Conservation (phyloP, 768 basidiomycete genomes). For the Mycena indigotica region DNA sequence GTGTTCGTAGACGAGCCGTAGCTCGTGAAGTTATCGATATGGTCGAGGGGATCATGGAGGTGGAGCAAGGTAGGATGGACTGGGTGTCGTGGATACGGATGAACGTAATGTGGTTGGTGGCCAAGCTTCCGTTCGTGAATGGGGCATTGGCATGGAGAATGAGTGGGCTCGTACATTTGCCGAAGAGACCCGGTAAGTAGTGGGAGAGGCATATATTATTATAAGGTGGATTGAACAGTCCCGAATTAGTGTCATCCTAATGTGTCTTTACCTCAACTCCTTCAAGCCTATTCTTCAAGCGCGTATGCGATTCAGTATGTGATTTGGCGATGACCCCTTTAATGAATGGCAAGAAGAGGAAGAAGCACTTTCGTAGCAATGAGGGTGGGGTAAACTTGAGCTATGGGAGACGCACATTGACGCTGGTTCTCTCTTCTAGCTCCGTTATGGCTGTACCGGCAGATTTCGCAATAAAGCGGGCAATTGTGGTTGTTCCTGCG, state of each 20-base stretch:
- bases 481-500: constrained; percentile 29
- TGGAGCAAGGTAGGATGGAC: constrained; percentile 16
- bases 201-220: too few species aligned
- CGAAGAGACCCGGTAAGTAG: too few species aligned
- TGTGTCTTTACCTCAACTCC: too few species aligned
- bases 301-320: neutral
- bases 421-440: constrained; percentile 29
- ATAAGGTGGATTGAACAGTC: too few species aligned
- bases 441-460: constrained; percentile 22
- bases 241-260: too few species aligned
- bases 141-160: constrained; percentile 29
- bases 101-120: constrained; percentile 7
- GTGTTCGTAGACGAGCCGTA: constrained; percentile 29
- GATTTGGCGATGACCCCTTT: neutral
- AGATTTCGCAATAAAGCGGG: constrained; percentile 21
- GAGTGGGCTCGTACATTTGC: too few species aligned
- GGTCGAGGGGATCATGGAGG: constrained; percentile 29
- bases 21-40: constrained; percentile 39
- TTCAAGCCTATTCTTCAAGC: neutral
- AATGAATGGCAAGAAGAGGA: neutral
- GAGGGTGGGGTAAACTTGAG: too few species aligned
- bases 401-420: constrained; percentile 30
- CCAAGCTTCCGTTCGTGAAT: constrained; percentile 22
- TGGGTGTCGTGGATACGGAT: constrained; percentile 8
- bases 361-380: neutral